phyloP scores from a whole-genome alignment of 192 early-diverging fungal species.

The Coemansia sp. region DNA sequence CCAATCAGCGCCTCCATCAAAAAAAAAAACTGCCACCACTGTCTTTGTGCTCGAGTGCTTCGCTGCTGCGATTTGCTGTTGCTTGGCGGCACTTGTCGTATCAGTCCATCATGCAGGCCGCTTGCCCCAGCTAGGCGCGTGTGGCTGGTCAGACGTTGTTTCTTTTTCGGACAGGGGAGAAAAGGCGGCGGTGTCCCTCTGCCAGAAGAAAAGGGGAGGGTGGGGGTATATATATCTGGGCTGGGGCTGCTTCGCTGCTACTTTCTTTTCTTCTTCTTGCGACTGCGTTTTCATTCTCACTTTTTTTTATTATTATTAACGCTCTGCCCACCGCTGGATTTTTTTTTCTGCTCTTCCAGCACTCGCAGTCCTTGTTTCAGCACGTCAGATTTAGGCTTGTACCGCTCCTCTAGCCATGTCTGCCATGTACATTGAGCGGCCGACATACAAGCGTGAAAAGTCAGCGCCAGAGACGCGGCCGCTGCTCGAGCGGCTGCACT shows the following conservation, averaged over 20 bases:
- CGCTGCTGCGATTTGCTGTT: slow-evolving; percentile 7
- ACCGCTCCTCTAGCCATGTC: slow-evolving; percentile 13
- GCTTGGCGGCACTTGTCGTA: not conserved
- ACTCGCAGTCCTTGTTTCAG: not conserved
- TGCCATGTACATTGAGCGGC: slow-evolving; percentile 45
- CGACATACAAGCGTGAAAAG: slow-evolving; percentile 50
- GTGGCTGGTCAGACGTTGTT: not conserved
- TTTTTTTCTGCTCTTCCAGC: not conserved
- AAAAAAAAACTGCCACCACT: not conserved
- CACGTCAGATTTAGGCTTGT: not conserved
- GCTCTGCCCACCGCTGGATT: not conserved
- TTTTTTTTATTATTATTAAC: not conserved
- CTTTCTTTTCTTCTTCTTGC: not conserved
- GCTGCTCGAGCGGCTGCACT: slow-evolving; percentile 59
- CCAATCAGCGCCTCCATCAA: slow-evolving; percentile 7
- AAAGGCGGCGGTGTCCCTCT: not conserved
- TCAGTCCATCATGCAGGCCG: not conserved
- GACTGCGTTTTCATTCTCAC: slow-evolving; percentile 18
- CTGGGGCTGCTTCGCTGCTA: not conserved
- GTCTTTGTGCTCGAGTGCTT: not conserved
- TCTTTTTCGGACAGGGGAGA: not conserved
- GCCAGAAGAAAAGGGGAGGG: not conserved
- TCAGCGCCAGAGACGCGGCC: slow-evolving; percentile 41
- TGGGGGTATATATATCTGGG: not conserved
- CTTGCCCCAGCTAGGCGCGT: not conserved